Base-by-base conservation (phyloP, 2,329 filamentous ascomycete species). In the Pseudogymnoascus sp. region DNA sequence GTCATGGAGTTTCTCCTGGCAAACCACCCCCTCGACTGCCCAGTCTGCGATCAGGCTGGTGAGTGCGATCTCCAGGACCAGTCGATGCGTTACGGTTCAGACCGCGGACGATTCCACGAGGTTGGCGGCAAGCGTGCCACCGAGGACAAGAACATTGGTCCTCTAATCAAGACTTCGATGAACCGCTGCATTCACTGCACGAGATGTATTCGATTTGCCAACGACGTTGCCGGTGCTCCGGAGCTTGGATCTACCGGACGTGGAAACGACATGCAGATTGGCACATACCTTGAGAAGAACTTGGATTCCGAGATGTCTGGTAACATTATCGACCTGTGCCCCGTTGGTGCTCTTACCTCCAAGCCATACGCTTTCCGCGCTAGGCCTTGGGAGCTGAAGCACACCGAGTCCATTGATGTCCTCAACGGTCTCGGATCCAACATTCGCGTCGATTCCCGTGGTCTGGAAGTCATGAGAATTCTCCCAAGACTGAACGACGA, bases 141-240 rank as follows among this genome's bases (percentile, higher is more conserved):
- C 39, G 94, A 99, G 80, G 94, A 99, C 78, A 99, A 99, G 84
- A 97, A 99, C 77, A 97, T 99, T 72, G 94, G 94, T 36, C 94
- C 94, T 61, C 78, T 99, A 69, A 90, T 99, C 79, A 99, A 99
- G 85, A 99, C 94, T 3, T 99, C 94, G 59, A 99, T 99, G 94
- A 99, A 99, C 83, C 86, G 94, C 75, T 99, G 94, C 78, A 99
- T 99, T 72, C 94, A 99, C 81, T 99, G 94, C 83, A 99, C 94
- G 66, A 87, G 94, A 72, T 99, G 94, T 78, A 86, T 99, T 70
- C 92, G 94, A 73, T 99, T 99, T 78, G 90, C 94, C 74, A 99
- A 97, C 78, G 94, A 99, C 72, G 83, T 99, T 72, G 94, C 94
- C 65, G 94, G 94, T 71, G 94, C 94, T 64, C 92, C 94, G 36